Base-by-base conservation (phyloP, 2,329 filamentous ascomycete genomes). In the Scedosporium minutisporum region DNA sequence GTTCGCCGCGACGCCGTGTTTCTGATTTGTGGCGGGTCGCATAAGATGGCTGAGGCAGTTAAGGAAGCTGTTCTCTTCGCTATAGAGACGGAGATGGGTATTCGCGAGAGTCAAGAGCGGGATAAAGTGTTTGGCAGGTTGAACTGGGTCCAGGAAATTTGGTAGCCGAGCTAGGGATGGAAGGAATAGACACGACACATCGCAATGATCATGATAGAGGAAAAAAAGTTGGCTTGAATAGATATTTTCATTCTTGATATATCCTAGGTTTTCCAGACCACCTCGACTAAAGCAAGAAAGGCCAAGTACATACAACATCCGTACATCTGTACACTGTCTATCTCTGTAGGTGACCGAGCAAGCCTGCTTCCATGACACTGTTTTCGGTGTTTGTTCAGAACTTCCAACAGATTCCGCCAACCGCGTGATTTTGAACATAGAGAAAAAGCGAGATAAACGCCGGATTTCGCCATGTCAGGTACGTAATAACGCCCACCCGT, bases 71-170 rank as follows among this genome's bases (percentile, higher is more conserved):
- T 86, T 10, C 75, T 77, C 51, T 80, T 83, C 57, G 78, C 75
- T 0, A 77, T 81, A 65, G 73, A 79, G 2, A 68, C 73, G 7
- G 74, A 71, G 0, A 72, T 70, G 1, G 63, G 75, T 9, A 68
- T 68, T 3, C 68, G 74, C 10, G 68, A 73, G 38, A 66, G 66
- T n/a, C 75, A 75, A 29, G 68, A 71, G 62, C 77, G 79, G 1
- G 76, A 78, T 67, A 69, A 66, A 61, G 66, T 71, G 38, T 71
- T 78, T 58, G 69, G 70, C 1, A 68, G 67, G 6, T 65, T 77
- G 55, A 77, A 72, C 6, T 80, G 79, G 71, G 85, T 82, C 80
- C 81, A 86, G 71, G 83, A 86, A 70, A 84, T 83, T 27, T 86
- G 83, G 83, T 86, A 69, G 63, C 9, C 2, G 4, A 14, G n/a